Base-by-base conservation (phyloP, 2,329 filamentous ascomycete species). In the Lecanosticta acicola region DNA sequence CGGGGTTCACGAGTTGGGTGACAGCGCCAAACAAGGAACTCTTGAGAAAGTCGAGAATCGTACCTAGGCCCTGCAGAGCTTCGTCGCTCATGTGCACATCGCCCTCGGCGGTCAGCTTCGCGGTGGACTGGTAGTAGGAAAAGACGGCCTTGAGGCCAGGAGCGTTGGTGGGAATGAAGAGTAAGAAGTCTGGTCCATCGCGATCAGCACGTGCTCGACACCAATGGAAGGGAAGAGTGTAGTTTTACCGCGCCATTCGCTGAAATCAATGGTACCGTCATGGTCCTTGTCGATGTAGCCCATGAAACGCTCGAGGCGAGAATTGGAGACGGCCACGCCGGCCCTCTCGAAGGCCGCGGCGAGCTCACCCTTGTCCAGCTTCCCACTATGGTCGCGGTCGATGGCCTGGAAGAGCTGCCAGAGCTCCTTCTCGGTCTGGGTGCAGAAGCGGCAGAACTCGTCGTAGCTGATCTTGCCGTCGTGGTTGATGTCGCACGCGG, bases 21-120 rank as follows among this genome's bases (percentile, higher is more conserved):
- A 91, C 76, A 65, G 83, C 83, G 71, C 85, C 85, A 75, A 90
- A 86, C 61, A 89, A 75, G 71, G 78, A 75, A 68, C 80, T 76
- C 68, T 84, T 72, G 79, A 89, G 78, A 71, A 80, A 82, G 48
- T 69, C 71, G 63, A 70, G 63, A 67, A 76, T 77, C 80, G 78
- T 96, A 95, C 91, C 91, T 90, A 94, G 76, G 72, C 90, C 87
- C 77, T 94, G 81, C 63, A 95, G 79, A 65, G 84, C 85, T 66
- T 95, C 88, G 72, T 94, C 90, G 73, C 84, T 87, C 61, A 97
- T 83, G 61, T 87, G 78, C 58, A 93, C 93, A 72, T 97, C 93
- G 67, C 93, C 93, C 76, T 98, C 93, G 50, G 88, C 77, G 62
- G 87, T 95, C 65, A 98, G 76, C 68, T 86, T 89, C 64, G 94